Percentiles rank a stretch among this genome's conserved stretches.
Evolutionary conservation across 2,329 filamentous ascomycete genomes (phyloP).

Genomic region (Neonectria faginata): DNA sequence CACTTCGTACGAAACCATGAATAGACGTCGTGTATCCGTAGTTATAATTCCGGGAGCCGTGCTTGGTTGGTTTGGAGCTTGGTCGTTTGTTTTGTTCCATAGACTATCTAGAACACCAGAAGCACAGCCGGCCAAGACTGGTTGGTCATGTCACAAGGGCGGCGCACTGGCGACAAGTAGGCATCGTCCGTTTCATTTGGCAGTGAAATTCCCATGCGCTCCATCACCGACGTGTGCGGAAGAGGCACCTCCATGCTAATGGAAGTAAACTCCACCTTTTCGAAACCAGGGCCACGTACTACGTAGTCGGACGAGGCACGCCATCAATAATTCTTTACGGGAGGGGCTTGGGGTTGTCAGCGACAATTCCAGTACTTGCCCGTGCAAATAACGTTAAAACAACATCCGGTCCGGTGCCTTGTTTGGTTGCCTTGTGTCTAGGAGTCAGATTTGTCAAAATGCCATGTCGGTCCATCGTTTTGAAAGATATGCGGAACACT

Average conservation of each 20-base stretch:
- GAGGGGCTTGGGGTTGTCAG: neutral
- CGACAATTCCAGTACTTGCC: neutral
- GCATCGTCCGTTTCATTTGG: slow-evolving; percentile 14
- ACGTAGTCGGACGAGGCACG: slow-evolving; percentile 20
- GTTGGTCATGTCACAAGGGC: slow-evolving; percentile 9
- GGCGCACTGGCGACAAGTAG: slow-evolving; percentile 5
- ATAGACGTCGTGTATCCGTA: neutral
- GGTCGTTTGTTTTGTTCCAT: neutral
- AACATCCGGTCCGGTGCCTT: neutral
- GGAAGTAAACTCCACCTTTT: slow-evolving; percentile 26
- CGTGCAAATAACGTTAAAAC: neutral
- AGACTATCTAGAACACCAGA: neutral
- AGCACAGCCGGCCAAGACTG: neutral
- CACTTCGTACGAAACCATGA: neutral
- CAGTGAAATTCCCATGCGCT: slow-evolving; percentile 2
- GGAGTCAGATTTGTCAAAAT: neutral
- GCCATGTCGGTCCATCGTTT: neutral
- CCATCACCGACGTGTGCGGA: neutral
- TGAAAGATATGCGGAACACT: neutral
- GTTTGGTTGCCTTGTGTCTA: neutral
- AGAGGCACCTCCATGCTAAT: slow-evolving; percentile 21
- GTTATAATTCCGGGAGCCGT: neutral
- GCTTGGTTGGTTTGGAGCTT: slow-evolving; percentile 1
- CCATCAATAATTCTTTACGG: slow-evolving; percentile 14
- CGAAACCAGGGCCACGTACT: slow-evolving; percentile 28